Evolutionary conservation across 495 filamentous ascomycete genomes (phyloP), one percentile per base, ranked within the genome.

Genomic region (Margaritispora aquatica): DNA sequence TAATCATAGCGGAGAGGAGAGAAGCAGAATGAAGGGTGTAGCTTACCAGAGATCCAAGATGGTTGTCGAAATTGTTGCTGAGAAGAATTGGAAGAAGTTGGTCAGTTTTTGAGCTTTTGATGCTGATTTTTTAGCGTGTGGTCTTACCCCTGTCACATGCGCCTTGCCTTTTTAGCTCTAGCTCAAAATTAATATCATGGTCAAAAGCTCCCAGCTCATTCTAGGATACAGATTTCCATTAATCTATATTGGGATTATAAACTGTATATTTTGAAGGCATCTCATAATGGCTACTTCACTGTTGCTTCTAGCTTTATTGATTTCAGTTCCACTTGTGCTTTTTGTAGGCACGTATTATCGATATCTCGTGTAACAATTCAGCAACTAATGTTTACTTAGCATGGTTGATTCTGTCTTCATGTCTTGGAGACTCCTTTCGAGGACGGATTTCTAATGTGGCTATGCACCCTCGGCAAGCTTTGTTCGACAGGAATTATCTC

Each of bases 1-100:
- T 89, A 89, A 90, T 89, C 86, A 88, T 88, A 74, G 74, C 74
- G 75, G 69, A 23, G 19, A 47, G 54, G 49, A 60, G 65, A 69
- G 52, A 48, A 53, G 68, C 61, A 56, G 62, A 66, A 66, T 63
- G 59, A 59, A 60, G 26, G 38, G 66, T 68, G 68, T 69, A 22
- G 63, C 58, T 74, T 71, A 51, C 22, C 71, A 73, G 46, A 54
- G 15, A 24, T 51, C 36, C 11, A 4, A 23, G 23, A 55, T 46
- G 38, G 27, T 58, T 48, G 44, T 46, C 46, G 36, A 47, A 26
- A 27, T 24, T 15, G 50, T 54, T 8, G 34, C 26, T 52, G 58
- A 36, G 15, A 24, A 38, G 58, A 49, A 54, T 34, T 31, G 17
- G 29, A 51, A 26, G 36, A 17, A 51, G 23, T 21, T 55, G 23